Conservation (phyloP, 2,329 filamentous ascomycete species). For the Beauveria asiatica region DNA sequence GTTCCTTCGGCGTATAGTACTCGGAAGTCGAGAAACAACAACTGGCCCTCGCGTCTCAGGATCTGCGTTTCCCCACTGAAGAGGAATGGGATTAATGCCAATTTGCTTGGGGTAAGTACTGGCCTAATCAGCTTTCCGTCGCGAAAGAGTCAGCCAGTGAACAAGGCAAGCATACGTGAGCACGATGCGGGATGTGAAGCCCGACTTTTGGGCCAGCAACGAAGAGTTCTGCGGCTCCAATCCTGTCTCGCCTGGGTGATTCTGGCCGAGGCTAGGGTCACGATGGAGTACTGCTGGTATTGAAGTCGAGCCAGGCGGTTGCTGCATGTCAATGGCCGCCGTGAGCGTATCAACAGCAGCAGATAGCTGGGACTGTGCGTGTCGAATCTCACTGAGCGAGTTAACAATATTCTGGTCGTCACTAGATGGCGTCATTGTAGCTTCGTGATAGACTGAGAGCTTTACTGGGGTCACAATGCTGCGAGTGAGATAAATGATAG, state of each 20-base stretch:
- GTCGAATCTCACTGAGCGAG: conserved; percentile 32
- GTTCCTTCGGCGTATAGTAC: conserved; percentile 73
- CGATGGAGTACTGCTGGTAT: not conserved
- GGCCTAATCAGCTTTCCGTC: not conserved
- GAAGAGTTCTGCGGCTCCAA: conserved; percentile 18
- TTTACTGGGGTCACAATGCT: not conserved
- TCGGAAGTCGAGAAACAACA: conserved; percentile 68
- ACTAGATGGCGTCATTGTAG: conserved; percentile 6
- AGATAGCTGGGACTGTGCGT: conserved; percentile 32
- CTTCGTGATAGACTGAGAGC: not conserved
- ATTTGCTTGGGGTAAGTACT: conserved; percentile 88
- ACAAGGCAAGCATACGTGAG: conserved; percentile 34
- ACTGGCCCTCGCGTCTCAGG: conserved; percentile 73
- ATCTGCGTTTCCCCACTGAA: conserved; percentile 80
- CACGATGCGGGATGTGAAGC: conserved; percentile 46
- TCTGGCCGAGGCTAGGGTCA: not conserved
- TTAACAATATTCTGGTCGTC: conserved; percentile 10
- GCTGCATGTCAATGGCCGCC: conserved; percentile 18
- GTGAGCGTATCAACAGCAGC: conserved; percentile 32
- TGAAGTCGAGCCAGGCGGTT: not conserved
- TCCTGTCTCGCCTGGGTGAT: not conserved
- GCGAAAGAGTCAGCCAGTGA: not conserved
- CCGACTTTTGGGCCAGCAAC: conserved; percentile 30
- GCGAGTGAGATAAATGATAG: not conserved
- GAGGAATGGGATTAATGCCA: conserved; percentile 81